Evolutionary conservation across 1,139 yeast species (phyloP), one percentile per base, ranked within the genome.

Genomic region (Yamadazyma atmosphaerica): DNA sequence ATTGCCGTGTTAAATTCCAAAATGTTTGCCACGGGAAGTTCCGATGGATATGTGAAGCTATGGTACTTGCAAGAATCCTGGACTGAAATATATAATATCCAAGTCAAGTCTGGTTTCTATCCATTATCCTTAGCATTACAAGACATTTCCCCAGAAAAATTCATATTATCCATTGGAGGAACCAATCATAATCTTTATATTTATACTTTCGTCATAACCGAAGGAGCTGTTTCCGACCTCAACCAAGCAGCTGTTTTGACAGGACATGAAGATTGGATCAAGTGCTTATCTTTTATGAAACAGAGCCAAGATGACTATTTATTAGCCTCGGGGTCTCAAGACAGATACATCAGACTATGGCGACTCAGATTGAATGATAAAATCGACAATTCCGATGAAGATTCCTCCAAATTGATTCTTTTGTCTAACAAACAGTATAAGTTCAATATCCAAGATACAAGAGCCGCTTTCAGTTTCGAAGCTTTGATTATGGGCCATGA

Each of bases 401-500:
- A 81, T 50, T 66, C 61, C 1, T 59, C 60, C 28, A 79, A 76
- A 47, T 66, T 85, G 44, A 66, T 72, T 4, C 63, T 85, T 22
- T 63, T 85, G 31, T 68, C 77, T 14, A 85, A 84, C 57, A 84
- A 83, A 49, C 86, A 82, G 58, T 80, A 81, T 56, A 62, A 62
- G 36, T 83, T 83, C 51, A 43, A 53, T 9, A 54, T 77, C 11
- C 66, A 53, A 11, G 39, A 43, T 7, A 46, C 57, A 4, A 60
- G 65, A 38, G 77, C 74, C 38, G 79, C 88, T 0, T 74, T 88
- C 42, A 81, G 80, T 47, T 89, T 89, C 56, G 98, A 94, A 56
- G 97, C 98, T 0, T 75, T 94, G 45, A 80, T 94, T 23, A 84
- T 92, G 85, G 98, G 98, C 8, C 98, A 94, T 59, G 99, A 94